Conservation (phyloP, 2,329 filamentous ascomycete species). For the Cladosporium cucumerinum region DNA sequence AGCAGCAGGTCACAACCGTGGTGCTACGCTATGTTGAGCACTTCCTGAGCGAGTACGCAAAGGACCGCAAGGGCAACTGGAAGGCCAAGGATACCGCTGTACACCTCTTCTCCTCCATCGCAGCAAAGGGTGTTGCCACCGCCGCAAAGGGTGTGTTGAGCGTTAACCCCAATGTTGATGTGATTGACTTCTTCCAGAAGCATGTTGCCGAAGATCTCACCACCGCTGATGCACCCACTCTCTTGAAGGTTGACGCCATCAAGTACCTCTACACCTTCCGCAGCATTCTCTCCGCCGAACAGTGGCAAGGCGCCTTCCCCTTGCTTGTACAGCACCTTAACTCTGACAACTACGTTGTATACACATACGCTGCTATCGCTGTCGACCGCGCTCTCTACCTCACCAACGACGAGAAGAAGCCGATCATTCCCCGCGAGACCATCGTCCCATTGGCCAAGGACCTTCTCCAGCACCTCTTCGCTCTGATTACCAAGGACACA, state of each 20-base stretch:
- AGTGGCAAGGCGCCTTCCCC: slow-evolving; percentile 87
- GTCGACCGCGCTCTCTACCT: slow-evolving; percentile 91
- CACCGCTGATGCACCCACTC: slow-evolving; percentile 68
- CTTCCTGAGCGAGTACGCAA: slow-evolving; percentile 72
- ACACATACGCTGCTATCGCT: slow-evolving; percentile 94
- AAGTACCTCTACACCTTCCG: slow-evolving; percentile 98
- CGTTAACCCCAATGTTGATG: slow-evolving; percentile 71
- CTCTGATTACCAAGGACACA: slow-evolving; percentile 78
- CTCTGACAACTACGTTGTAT: slow-evolving; percentile 90
- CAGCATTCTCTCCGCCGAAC: slow-evolving; percentile 84
- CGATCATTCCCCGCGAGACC: slow-evolving; percentile 74
- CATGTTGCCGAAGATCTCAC: slow-evolving; percentile 88
- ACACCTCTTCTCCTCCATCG: slow-evolving; percentile 91
- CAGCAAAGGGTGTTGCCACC: slow-evolving; percentile 85
- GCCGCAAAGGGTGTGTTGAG: slow-evolving; percentile 85
- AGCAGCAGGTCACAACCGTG: slow-evolving; percentile 78
- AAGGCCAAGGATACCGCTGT: slow-evolving; percentile 98
- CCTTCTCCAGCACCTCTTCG: slow-evolving; percentile 84
- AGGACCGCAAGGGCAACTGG: slow-evolving; percentile 71
- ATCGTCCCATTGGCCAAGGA: slow-evolving; percentile 82
- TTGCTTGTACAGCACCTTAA: slow-evolving; percentile 87
- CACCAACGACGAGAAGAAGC: slow-evolving; percentile 68
- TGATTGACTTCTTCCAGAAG: slow-evolving; percentile 92
- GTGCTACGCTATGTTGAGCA: slow-evolving; percentile 83
- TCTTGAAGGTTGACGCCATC: slow-evolving; percentile 95